These are phyloP conservation scores for Mytilinidion resinicola DNA, from an alignment of 495 filamentous ascomycete genomes.

Conservation along the genomic window DNA sequence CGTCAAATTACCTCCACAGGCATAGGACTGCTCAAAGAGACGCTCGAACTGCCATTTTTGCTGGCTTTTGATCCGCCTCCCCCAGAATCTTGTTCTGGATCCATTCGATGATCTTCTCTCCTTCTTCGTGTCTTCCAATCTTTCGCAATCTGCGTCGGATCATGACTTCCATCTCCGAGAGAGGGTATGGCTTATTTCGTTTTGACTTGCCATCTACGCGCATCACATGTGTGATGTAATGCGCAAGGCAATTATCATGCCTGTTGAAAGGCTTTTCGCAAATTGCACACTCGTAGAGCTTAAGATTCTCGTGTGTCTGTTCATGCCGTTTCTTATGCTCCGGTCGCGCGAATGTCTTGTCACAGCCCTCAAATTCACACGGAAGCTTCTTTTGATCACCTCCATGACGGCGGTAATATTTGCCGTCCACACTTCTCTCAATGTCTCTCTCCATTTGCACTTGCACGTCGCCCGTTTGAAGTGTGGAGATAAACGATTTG, in stretches of 20 bases:
- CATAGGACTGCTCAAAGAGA: neutral
- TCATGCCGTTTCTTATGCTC: constrained; percentile 1
- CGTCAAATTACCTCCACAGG: too few relatives aligned
- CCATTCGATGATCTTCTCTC: too few relatives aligned
- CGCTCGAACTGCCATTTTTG: neutral
- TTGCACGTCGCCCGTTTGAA: neutral
- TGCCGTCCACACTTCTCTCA: neutral
- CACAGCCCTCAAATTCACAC: neutral
- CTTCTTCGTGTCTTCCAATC: too few relatives aligned
- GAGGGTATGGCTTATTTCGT: neutral
- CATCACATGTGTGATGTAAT: neutral
- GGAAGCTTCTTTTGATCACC: neutral
- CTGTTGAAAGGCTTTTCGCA: neutral
- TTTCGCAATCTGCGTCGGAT: neutral
- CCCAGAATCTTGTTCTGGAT: too few relatives aligned
- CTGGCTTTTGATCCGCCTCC: neutral
- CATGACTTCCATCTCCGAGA: neutral
- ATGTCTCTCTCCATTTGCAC: neutral
- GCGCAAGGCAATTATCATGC: neutral
- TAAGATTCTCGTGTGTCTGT: neutral
- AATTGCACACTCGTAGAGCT: neutral
- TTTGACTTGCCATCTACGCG: neutral
- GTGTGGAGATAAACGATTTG: neutral
- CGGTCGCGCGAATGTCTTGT: neutral
- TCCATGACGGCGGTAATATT: neutral